A percentile compares a stretch with the other conserved stretches of the same genome.
These are phyloP conservation scores for Haplosporangium sp. DNA, from an alignment of 371 early-diverging fungal genomes.

Conservation along the genomic window DNA sequence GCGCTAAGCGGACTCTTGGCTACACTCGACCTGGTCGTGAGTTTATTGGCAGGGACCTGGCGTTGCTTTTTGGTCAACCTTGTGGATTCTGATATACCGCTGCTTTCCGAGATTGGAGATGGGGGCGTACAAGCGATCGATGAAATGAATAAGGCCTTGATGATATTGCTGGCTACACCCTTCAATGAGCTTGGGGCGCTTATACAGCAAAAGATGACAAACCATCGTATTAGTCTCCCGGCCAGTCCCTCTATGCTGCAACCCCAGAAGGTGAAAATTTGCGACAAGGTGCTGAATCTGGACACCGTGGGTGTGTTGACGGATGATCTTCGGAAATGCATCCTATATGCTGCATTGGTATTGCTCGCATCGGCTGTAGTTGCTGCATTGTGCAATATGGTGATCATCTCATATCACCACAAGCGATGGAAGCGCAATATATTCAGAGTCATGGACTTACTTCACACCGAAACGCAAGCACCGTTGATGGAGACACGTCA, in stretches of 20 bases:
- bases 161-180: conserved; percentile 10
- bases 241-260: background rate
- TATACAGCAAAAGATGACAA: conserved; percentile 28
- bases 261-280: conserved; percentile 10
- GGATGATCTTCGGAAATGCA: conserved; percentile 13
- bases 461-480: background rate
- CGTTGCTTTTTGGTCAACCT: conserved; percentile 38
- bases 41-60: conserved; percentile 42
- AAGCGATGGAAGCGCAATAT: conserved; percentile 21
- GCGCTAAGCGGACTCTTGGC: conserved; percentile 20
- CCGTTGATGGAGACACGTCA: background rate
- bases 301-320: conserved; percentile 10
- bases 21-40: conserved; percentile 20
- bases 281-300: conserved; percentile 13
- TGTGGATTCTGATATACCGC: conserved; percentile 21
- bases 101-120: conserved; percentile 25
- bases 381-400: conserved; percentile 11
- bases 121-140: conserved; percentile 39
- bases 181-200: conserved; percentile 20
- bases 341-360: conserved; percentile 7
- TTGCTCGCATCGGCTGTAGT: conserved; percentile 9
- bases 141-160: conserved; percentile 14
- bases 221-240: conserved; percentile 15
- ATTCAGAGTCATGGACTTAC: background rate
- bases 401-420: conserved; percentile 17